Conservation (phyloP, 2,329 filamentous ascomycete species). For the Diaporthe sp. region DNA sequence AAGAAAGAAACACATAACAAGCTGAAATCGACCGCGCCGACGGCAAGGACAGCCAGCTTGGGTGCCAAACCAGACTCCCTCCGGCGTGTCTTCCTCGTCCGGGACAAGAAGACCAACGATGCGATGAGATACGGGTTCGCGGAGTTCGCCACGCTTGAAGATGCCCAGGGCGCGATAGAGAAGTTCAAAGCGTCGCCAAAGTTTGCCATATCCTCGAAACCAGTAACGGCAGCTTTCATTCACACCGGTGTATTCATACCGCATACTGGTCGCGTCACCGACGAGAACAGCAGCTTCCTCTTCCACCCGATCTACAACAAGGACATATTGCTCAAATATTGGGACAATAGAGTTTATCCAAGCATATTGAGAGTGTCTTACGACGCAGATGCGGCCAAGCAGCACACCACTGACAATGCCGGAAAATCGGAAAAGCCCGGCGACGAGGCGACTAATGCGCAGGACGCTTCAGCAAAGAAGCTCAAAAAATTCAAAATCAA, state of each 20-base stretch:
- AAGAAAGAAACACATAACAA: constrained; percentile 60
- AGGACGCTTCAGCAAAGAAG: constrained; percentile 57
- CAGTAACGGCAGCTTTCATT: constrained; percentile 79
- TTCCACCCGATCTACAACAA: constrained; percentile 80
- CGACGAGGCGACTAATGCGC: constrained; percentile 51
- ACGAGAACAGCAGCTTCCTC: constrained; percentile 71
- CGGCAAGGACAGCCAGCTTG: constrained; percentile 68
- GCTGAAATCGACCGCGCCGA: constrained; percentile 70
- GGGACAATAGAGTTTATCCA: constrained; percentile 80
- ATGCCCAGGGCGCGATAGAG: constrained; percentile 79
- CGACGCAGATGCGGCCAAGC: constrained; percentile 55
- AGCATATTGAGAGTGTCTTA: constrained; percentile 72
- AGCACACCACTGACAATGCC: constrained; percentile 26
- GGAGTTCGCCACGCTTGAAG: constrained; percentile 82
- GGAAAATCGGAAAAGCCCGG: constrained; percentile 33
- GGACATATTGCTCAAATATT: constrained; percentile 77
- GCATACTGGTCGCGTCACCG: constrained; percentile 69
- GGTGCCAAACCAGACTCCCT: constrained; percentile 82
- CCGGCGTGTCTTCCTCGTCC: constrained; percentile 80
- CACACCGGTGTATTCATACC: constrained; percentile 89
- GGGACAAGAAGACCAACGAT: constrained; percentile 77
- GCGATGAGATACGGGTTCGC: constrained; percentile 88
- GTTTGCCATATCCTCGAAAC: constrained; percentile 82
- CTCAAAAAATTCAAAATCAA: constrained; percentile 65
- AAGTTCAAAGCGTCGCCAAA: constrained; percentile 80